Evolutionary conservation across 192 early-diverging fungal species (phyloP), one percentile per base, ranked within the genome.

Genomic region (Glomus cerebriforme): DNA sequence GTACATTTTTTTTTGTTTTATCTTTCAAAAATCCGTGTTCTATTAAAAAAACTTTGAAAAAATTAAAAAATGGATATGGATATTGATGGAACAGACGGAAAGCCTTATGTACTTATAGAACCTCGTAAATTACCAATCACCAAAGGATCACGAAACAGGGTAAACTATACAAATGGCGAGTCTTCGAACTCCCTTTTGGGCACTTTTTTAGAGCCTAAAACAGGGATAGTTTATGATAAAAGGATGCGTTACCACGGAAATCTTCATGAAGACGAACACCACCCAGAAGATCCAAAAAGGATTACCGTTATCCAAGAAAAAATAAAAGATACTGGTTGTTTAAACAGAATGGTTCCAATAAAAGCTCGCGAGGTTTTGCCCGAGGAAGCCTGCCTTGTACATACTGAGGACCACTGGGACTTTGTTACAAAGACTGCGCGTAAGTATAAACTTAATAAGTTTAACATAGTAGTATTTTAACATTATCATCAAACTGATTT

Each of bases 251-350:
- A 89, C 67, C 93, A 94, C 73, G 82, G 78, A 32, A 87, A 87
- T 62, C 79, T 88, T 24, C 85, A 91, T 74, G 81, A 84, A n/a
- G 80, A 88, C 13, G 90, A 92, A 34, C 83, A 86, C 49, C 93
- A 94, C 71, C 93, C 93, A 1, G 93, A 95, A 59, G 90, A 93
- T 75, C 93, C 93, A 2, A 85, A 85, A 12, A 88, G 93, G 17
- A 93, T 92, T n/a, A 90, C 88, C 81, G 86, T 83, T 75, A 93
- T 95, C 22, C 88, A 86, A 73, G 84, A 88, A 17, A 86, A 86
- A 0, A 79, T 95, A 2, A 77, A 84, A 49, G 72, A 76, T 8
- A 69, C 86, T 32, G 86, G 87, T 19, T 83, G 87, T 35, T 79
- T 90, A 10, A 77, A 84, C 7, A 77, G 85, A 64, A 90, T 87